These are phyloP conservation scores for Lunasporangiospora selenospora DNA, from an alignment of 192 early-diverging fungal species.

Conservation along the genomic window DNA sequence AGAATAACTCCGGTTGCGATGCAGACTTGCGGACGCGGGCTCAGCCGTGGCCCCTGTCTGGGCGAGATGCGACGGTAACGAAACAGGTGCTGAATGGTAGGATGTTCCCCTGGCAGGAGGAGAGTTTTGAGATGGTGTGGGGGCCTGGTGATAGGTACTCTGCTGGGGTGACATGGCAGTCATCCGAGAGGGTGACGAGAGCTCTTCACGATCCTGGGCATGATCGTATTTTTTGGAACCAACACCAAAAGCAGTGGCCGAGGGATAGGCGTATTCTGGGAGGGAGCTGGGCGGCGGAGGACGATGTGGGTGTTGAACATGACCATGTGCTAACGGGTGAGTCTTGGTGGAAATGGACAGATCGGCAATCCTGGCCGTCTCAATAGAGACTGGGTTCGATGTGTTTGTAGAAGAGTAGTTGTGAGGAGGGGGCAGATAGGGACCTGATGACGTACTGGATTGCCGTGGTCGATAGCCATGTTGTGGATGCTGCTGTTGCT, in stretches of 20 bases:
- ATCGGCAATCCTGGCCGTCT: slow-evolving; percentile 22
- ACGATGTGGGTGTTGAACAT: not conserved
- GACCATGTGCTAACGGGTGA: not conserved
- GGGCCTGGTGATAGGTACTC: not conserved
- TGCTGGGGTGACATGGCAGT: not conserved
- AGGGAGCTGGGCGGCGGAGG: not conserved
- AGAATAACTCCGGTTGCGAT: slow-evolving; percentile 15
- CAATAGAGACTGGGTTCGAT: too few species aligned
- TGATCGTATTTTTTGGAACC: not conserved
- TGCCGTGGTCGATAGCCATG: not conserved
- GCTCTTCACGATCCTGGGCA: not conserved
- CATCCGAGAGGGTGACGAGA: not conserved
- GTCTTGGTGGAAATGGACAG: slow-evolving; percentile 15
- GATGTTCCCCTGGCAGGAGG: not conserved
- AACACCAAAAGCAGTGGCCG: not conserved
- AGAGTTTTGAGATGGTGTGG: not conserved
- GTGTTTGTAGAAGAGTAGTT: not conserved
- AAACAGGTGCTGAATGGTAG: slow-evolving; percentile 32
- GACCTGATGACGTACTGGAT: not conserved
- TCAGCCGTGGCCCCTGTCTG: not conserved
- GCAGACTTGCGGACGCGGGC: not conserved
- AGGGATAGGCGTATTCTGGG: not conserved
- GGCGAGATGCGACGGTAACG: slow-evolving; percentile 7
- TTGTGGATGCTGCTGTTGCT: not conserved
- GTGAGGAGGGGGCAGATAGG: not conserved